These are phyloP conservation scores for Kernera saxatilis DNA, from an alignment of 345 rosid genomes.

Conservation along the genomic window DNA sequence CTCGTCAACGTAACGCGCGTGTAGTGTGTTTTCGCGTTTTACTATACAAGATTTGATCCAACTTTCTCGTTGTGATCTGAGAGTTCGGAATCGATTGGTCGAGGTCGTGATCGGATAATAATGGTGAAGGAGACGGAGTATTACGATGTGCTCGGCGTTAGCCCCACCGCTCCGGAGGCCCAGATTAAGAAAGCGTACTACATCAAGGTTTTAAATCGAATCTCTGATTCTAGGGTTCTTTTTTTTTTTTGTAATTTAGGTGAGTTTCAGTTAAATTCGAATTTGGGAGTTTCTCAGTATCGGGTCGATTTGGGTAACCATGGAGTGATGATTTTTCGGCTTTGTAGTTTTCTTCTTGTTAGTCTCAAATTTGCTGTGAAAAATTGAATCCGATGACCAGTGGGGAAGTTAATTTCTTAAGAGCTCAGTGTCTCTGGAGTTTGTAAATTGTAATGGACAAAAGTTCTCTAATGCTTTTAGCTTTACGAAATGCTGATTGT, in stretches of 20 bases:
- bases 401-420: not conserved
- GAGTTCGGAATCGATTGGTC: not conserved
- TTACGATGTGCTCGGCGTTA: slow-evolving; percentile 92
- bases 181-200: slow-evolving; percentile 97
- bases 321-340: not conserved
- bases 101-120: slow-evolving; percentile 21
- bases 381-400: not conserved
- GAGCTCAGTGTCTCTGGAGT: slow-evolving; percentile 1
- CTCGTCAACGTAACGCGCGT: slow-evolving; percentile 18
- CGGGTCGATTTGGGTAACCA: not conserved
- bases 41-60: not conserved
- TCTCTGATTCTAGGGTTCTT: not conserved
- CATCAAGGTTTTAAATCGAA: slow-evolving; percentile 53
- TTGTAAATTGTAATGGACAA: not conserved
- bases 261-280: not conserved
- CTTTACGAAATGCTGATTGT: not conserved
- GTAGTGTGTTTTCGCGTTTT: slow-evolving; percentile 4
- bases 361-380: not conserved
- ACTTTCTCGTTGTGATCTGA: not conserved
- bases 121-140: slow-evolving; percentile 94
- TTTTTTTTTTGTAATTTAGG: not conserved
- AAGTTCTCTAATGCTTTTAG: not conserved
- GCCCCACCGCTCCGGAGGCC: slow-evolving; percentile 83
- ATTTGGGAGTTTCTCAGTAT: not conserved
- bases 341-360: not conserved